Evolutionary conservation across 305 asterid genomes (phyloP).

Genomic region (Rubia tinctorum): DNA sequence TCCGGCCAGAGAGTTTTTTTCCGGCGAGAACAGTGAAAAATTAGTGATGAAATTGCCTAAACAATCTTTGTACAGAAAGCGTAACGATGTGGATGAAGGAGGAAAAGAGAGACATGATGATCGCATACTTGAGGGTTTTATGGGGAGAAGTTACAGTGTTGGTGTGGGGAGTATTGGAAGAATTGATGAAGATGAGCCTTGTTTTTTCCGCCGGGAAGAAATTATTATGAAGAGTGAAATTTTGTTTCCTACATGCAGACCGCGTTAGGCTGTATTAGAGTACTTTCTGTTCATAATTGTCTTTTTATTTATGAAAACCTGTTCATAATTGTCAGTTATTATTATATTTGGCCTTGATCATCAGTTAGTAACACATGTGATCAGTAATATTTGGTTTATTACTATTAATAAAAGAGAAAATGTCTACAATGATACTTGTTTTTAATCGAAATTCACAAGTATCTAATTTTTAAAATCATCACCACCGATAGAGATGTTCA

Average conservation of each 20-base stretch:
- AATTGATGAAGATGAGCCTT: conserved; percentile 49
- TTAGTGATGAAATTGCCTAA: conserved; percentile 14
- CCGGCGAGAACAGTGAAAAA: conserved; percentile 9
- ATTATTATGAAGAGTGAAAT: conserved; percentile 25
- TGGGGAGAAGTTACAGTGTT: conserved; percentile 43
- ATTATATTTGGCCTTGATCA: no score
- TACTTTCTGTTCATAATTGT: no score
- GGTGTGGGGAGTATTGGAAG: conserved; percentile 50
- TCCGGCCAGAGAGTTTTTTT: conserved; percentile 15
- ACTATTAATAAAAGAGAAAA: no score
- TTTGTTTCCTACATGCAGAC: conserved; percentile 36
- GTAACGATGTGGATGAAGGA: conserved; percentile 2
- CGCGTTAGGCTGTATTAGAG: conserved; percentile 10
- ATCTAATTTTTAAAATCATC: no score
- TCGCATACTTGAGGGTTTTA: neutral
- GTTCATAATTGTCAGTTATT: no score
- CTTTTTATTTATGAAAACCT: no score
- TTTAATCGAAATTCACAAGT: no score
- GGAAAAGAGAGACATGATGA: neutral
- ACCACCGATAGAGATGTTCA: no score
- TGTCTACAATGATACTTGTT: no score
- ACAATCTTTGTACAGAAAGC: conserved; percentile 21
- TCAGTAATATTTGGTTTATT: no score
- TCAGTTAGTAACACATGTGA: no score
- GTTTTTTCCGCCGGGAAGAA: conserved; percentile 36